phyloP scores from a whole-genome alignment of 768 basidiomycete genomes.

The Tephrocybe sp. region DNA sequence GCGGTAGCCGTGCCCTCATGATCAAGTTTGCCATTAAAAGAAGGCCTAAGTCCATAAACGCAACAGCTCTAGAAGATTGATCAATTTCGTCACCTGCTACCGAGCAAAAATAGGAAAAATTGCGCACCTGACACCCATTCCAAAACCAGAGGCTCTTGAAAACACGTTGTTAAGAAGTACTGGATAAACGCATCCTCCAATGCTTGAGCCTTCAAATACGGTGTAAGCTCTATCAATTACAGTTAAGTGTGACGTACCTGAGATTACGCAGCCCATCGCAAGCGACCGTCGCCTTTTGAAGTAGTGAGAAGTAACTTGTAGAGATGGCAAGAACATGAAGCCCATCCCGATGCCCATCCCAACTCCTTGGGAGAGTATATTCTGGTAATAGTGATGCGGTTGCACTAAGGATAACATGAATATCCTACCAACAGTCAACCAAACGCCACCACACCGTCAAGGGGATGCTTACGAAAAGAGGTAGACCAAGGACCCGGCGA shows the following conservation, averaged over 20 bases:
- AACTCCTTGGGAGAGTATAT: conserved; percentile 55
- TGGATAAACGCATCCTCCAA: conserved; percentile 54
- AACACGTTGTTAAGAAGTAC: conserved; percentile 52
- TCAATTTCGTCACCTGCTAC: conserved; percentile 21
- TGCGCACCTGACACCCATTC: conserved; percentile 41
- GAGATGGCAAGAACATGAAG: conserved; percentile 51
- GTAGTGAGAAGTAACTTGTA: conserved; percentile 55
- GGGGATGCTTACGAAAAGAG: conserved; percentile 37
- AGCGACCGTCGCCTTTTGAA: conserved; percentile 47
- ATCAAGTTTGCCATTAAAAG: conserved; percentile 42
- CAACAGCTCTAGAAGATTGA: conserved; percentile 35
- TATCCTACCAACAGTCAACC: conserved; percentile 25
- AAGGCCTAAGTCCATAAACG: conserved; percentile 43
- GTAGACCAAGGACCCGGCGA: conserved; percentile 39
- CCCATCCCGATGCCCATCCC: conserved; percentile 60
- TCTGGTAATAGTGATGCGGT: conserved; percentile 50
- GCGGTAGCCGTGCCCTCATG: conserved; percentile 42
- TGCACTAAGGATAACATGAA: conserved; percentile 52
- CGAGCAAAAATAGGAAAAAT: conserved; percentile 20
- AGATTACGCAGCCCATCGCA: conserved; percentile 56
- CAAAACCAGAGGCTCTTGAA: conserved; percentile 33
- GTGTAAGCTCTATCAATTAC: background rate
- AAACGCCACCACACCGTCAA: background rate
- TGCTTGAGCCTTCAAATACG: conserved; percentile 34
- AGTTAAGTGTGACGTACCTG: conserved; percentile 32